phyloP scores from a whole-genome alignment of 768 basidiomycete genomes.

The Tulasnella calospora region DNA sequence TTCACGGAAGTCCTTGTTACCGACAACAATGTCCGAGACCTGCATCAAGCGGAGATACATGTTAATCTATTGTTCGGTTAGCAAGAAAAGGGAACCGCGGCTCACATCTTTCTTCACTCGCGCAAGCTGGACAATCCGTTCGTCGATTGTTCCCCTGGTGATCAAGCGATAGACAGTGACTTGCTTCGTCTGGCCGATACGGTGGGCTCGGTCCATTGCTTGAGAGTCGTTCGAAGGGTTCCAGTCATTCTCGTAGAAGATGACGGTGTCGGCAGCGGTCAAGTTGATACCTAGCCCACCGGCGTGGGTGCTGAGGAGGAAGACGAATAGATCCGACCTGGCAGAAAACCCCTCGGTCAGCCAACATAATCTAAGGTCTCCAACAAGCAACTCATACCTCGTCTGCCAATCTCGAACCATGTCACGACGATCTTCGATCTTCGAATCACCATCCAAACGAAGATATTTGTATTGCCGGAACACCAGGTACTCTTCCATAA shows the following conservation, averaged over 20 bases:
- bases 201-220: conserved; percentile 97
- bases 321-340: conserved; percentile 84
- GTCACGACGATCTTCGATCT: conserved; percentile 91
- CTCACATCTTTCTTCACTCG: conserved; percentile 93
- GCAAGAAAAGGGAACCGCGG: conserved; percentile 19
- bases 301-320: conserved; percentile 87
- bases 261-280: conserved; percentile 91
- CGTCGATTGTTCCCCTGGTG: conserved; percentile 90
- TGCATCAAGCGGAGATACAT: conserved; percentile 34
- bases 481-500: conserved; percentile 97
- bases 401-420: conserved; percentile 99
- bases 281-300: conserved; percentile 96
- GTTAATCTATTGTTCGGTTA: neutral
- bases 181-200: conserved; percentile 92
- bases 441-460: conserved; percentile 87
- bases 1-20: conserved; percentile 91
- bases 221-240: conserved; percentile 97
- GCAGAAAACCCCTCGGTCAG: neutral
- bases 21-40: conserved; percentile 99
- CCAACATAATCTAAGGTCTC: neutral
- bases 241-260: conserved; percentile 95
- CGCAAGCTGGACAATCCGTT: conserved; percentile 93
- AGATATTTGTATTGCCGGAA: conserved; percentile 95
- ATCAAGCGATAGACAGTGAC: conserved; percentile 95
- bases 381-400: conserved; percentile 49